Evolutionary conservation across 1,139 yeast species (phyloP), one percentile per base, ranked within the genome.

Genomic region (Candida glucosophila): DNA sequence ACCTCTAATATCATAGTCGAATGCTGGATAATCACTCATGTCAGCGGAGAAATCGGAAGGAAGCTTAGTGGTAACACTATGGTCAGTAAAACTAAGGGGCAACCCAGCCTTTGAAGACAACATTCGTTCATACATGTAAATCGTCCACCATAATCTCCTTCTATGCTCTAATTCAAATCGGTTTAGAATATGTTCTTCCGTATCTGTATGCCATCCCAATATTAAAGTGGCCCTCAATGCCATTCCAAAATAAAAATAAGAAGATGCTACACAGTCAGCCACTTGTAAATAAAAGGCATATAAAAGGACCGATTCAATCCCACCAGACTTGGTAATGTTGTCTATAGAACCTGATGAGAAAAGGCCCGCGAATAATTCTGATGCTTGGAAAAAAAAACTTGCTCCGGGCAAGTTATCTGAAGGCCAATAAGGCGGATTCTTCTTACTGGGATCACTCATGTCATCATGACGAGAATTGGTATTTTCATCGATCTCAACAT

Each of bases 141-240:
- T 88, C 0, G 94, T 81, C 95, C 95, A 83, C 90, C 93, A 83
- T 12, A 83, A 55, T 38, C 95, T 58, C 43, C 94, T 61, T 37
- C 92, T 58, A 47, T 83, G 94, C 39, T 83, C 95, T 28, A 79
- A 50, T 42, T 79, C 86, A 40, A 67, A 77, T 27, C 82, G 52
- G 30, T 75, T 65, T 28, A 79, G 45, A 16, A 63, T 58, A 32
- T 75, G 82, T 40, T 73, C 73, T 30, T 78, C 86, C 5, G 85
- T 78, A 52, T 80, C 90, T 2, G 79, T 90, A 49, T 83, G 94
- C 75, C 83, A 68, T 1, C 95, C 95, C 17, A 81, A 52, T 22
- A 80, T 70, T 30, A 82, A 56, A 2, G 90, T 76, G 0, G 88
- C 74, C 31, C 93, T 59, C 27, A 82, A 52, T 0, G 93, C 92